A percentile compares a stretch with the other conserved stretches of the same genome.
These are phyloP conservation scores for Sisymbrium irio DNA, from an alignment of 345 rosid species.

Conservation along the genomic window DNA sequence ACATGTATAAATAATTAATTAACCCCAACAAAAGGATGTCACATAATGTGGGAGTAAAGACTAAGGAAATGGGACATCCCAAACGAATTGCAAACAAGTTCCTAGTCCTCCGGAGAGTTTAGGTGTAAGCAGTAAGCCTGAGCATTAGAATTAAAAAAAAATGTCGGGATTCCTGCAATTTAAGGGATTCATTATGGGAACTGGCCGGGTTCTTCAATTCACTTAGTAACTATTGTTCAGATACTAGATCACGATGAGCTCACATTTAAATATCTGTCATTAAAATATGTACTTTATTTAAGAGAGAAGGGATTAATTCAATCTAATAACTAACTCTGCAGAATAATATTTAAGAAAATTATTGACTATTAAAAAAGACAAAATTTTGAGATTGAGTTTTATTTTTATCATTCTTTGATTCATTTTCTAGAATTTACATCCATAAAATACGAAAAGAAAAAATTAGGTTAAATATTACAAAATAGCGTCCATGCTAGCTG, in stretches of 20 bases:
- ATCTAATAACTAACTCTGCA: not conserved
- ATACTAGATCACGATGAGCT: not conserved
- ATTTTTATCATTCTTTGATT: not conserved
- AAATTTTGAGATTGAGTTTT: not conserved
- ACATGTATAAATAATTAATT: not conserved
- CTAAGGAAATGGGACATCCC: not conserved
- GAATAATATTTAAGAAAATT: not conserved
- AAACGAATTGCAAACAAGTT: not conserved
- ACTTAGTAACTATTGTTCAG: not conserved
- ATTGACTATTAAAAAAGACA: constrained; percentile 5
- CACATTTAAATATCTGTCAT: not conserved
- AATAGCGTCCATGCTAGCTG: constrained; percentile 29
- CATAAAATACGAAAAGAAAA: not conserved
- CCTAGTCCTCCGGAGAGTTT: not conserved
- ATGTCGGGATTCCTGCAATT: too few relatives aligned
- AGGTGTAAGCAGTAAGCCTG: not conserved
- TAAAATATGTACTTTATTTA: not conserved
- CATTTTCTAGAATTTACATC: not conserved
- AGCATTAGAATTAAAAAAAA: too few relatives aligned
- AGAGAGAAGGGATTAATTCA: not conserved
- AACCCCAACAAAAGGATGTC: not conserved
- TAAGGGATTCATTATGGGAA: not conserved
- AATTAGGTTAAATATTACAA: not conserved
- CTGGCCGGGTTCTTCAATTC: not conserved
- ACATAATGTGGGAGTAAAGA: not conserved